Percentiles rank a stretch among this genome's conserved stretches.
Conservation (phyloP, 305 asterid genomes). For the Fraxinus greggii region DNA sequence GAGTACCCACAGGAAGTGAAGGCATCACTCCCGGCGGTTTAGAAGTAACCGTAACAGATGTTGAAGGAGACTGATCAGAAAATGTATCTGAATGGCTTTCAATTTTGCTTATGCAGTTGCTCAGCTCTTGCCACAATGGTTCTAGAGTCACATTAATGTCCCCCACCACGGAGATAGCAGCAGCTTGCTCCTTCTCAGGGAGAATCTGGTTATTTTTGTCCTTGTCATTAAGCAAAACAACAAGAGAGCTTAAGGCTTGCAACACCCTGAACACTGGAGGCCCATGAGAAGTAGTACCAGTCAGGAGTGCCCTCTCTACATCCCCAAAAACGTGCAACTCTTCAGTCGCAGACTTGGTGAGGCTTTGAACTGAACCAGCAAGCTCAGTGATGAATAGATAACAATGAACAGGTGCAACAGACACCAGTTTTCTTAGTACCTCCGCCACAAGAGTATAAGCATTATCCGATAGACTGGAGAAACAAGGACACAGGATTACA, state of each 20-base stretch:
- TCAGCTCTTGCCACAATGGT: slow-evolving; percentile 93
- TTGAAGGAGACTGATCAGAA: slow-evolving; percentile 50
- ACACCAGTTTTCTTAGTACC: slow-evolving; percentile 78
- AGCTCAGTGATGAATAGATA: slow-evolving; percentile 81
- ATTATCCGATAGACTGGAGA: slow-evolving; percentile 81
- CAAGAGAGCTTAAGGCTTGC: slow-evolving; percentile 87
- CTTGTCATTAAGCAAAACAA: slow-evolving; percentile 63
- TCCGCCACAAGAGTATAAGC: slow-evolving; percentile 85
- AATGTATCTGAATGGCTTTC: slow-evolving; percentile 76
- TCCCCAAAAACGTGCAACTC: slow-evolving; percentile 75
- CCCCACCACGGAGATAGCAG: slow-evolving; percentile 57
- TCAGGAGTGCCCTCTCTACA: slow-evolving; percentile 74
- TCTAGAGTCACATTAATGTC: slow-evolving; percentile 77
- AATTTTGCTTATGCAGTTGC: slow-evolving; percentile 85
- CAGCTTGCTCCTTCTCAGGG: slow-evolving; percentile 45
- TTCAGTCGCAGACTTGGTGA: slow-evolving; percentile 74
- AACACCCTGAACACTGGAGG: slow-evolving; percentile 89
- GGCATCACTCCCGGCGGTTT: slow-evolving; percentile 65
- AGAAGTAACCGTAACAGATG: slow-evolving; percentile 34
- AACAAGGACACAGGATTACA: slow-evolving; percentile 10
- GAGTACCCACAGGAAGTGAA: slow-evolving; percentile 92
- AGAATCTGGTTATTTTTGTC: slow-evolving; percentile 39
- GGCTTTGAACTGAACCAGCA: slow-evolving; percentile 73
- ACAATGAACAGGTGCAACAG: slow-evolving; percentile 77
- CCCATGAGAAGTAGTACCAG: slow-evolving; percentile 63